Base-by-base conservation (phyloP, 108 stramenopile genomes). In the Mayamaea pseudoterrestris region DNA sequence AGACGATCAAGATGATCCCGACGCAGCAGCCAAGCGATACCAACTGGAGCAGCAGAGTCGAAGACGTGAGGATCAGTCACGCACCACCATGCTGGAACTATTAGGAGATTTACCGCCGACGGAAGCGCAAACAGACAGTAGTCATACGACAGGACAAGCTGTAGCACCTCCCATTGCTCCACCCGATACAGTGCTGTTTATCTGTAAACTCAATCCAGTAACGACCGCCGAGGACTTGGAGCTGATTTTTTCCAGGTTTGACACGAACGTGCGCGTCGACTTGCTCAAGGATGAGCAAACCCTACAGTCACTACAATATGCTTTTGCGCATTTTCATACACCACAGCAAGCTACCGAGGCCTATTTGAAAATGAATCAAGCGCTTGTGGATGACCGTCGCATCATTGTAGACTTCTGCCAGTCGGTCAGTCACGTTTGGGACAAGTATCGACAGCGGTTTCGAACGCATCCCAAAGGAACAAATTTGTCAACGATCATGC, bases 331-430 rank as follows among this genome's bases (percentile, higher is more conserved):
- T 58, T 99, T 98, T 59, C 73, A 73, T 29, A 71, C 65, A 5
- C 77, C 84, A 8, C 78, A 89, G 49, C 63, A 78, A 30, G 94
- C 93, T 42, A 74, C 73, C 20, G 93, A 97, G 57, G 99, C 99
- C 1, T 99, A 93, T 69, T 86, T 95, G 47, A 97, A 97, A 78
- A 98, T 98, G 99, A 98, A 99, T 63, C 97, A 98, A 73, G 96
- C 91, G 2, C 62, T 99, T 13, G 83, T 99, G 9, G 99, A 98
- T 55, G 96, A 99, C 54, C 72, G 97, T 27, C 66, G 99, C 32
- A 98, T 99, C 35, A 70, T 83, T 41, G 99, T 99, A 26, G 98
- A 97, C 51, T 99, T 99, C 49, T 85, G 83, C 39, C 99, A 99
- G 55, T 91, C 88, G 47, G 97, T 98, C 5, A 70, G 93, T 13